phyloP scores from a whole-genome alignment of 352 stramenopile species.

The Globisporangium echinulatum region DNA sequence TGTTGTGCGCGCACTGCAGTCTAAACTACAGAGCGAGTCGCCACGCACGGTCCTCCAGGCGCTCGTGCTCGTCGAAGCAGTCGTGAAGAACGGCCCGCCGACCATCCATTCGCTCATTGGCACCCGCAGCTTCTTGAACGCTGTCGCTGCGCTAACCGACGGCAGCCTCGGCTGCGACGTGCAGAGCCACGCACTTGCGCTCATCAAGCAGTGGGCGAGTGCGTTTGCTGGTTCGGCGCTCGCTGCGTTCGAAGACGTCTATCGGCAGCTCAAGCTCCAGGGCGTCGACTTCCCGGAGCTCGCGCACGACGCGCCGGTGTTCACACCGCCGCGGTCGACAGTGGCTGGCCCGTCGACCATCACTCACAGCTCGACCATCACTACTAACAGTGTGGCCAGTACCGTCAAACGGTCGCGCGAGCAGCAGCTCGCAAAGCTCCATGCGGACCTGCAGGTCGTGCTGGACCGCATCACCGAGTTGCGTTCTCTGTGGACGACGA shows the following conservation, averaged over 20 bases:
- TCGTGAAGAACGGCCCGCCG: constrained; percentile 75
- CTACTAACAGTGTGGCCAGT: constrained; percentile 1
- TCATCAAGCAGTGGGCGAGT: constrained; percentile 82
- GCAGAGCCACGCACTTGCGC: constrained; percentile 59
- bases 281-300: constrained; percentile 61
- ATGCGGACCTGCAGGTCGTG: constrained; percentile 58
- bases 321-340: constrained; percentile 51
- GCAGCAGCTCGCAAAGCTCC: constrained; percentile 69
- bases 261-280: constrained; percentile 71
- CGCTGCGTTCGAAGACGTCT: constrained; percentile 66
- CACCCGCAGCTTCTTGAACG: constrained; percentile 53
- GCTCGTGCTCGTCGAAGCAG: constrained; percentile 59
- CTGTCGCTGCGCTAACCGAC: constrained; percentile 61
- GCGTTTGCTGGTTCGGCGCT: constrained; percentile 46
- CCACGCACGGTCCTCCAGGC: constrained; percentile 41
- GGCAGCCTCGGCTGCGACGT: constrained; percentile 64
- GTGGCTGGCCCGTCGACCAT: too few species aligned
- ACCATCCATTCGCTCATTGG: constrained; percentile 51
- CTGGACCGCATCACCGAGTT: constrained; percentile 61
- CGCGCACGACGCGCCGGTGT: constrained; percentile 62
- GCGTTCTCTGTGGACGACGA: constrained; percentile 24
- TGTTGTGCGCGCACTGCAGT: constrained; percentile 53
- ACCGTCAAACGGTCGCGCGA: constrained; percentile 27
- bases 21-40: constrained; percentile 41
- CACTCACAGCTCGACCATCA: neutral